These are phyloP conservation scores for Fragilaria radians DNA, from an alignment of 108 stramenopile species.

Conservation along the genomic window DNA sequence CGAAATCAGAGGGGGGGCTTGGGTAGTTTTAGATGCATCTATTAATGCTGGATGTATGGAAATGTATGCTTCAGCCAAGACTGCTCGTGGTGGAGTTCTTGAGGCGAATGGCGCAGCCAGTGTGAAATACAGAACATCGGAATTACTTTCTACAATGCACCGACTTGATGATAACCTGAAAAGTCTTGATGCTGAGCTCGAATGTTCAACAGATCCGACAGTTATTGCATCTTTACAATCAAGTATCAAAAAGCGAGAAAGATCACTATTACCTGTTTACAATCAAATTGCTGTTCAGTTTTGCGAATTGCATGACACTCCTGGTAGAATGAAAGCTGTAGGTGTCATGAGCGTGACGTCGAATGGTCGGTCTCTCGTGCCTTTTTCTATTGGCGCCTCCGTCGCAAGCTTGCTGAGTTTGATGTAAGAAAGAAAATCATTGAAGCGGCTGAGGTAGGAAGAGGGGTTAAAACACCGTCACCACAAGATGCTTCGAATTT, in stretches of 20 bases:
- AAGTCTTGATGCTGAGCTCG: slow-evolving; percentile 62
- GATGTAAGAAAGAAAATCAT: slow-evolving; percentile 84
- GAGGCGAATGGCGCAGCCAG: slow-evolving; percentile 96
- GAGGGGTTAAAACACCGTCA: slow-evolving; percentile 53
- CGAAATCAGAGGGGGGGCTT: slow-evolving; percentile 98
- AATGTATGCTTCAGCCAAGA: slow-evolving; percentile 89
- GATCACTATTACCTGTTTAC: slow-evolving; percentile 85
- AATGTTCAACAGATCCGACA: slow-evolving; percentile 28
- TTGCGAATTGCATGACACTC: slow-evolving; percentile 99
- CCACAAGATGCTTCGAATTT: slow-evolving; percentile 65
- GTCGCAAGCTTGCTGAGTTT: slow-evolving; percentile 96
- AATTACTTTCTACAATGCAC: slow-evolving; percentile 90
- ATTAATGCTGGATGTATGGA: slow-evolving; percentile 98
- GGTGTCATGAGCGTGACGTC: slow-evolving; percentile 92
- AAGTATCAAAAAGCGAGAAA: slow-evolving; percentile 54
- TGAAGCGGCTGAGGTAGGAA: slow-evolving; percentile 71
- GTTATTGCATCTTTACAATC: slow-evolving; percentile 33
- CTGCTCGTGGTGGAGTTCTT: slow-evolving; percentile 92
- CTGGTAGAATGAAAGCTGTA: slow-evolving; percentile 98
- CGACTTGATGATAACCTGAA: slow-evolving; percentile 85
- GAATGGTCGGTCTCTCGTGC: slow-evolving; percentile 86
- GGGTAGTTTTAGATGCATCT: slow-evolving; percentile 99
- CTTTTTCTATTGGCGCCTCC: slow-evolving; percentile 97
- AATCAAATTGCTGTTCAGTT: slow-evolving; percentile 96
- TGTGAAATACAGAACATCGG: slow-evolving; percentile 95